A percentile compares a stretch with the other conserved stretches of the same genome.
These are phyloP conservation scores for Juglanconis sp. DNA, from an alignment of 2,329 filamentous ascomycete genomes.

Conservation along the genomic window DNA sequence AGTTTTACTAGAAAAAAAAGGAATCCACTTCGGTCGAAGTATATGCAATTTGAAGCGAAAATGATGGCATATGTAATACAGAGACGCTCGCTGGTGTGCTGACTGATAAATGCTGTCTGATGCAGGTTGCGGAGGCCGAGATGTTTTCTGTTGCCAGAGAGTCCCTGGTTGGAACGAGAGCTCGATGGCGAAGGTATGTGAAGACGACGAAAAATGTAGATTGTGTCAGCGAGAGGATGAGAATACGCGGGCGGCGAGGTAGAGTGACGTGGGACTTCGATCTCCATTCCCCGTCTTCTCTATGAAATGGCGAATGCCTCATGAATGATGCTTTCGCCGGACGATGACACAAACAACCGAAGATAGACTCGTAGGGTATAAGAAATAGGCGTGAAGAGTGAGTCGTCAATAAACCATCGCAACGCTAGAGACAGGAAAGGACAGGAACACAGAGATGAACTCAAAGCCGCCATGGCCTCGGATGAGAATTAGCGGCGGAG, in stretches of 20 bases:
- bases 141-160: neutral
- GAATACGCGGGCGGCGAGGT: neutral
- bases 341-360: neutral
- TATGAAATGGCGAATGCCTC: slow-evolving; percentile 1
- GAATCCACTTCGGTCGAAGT: neutral
- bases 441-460: neutral
- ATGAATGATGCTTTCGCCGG: slow-evolving; percentile 3
- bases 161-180: neutral
- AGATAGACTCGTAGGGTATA: slow-evolving; percentile 3
- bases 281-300: slow-evolving; percentile 1
- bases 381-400: slow-evolving; percentile 6
- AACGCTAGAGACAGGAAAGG: neutral
- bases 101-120: neutral
- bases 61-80: neutral
- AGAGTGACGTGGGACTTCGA: neutral
- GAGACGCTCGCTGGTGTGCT: slow-evolving; percentile 4
- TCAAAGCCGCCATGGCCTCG: neutral
- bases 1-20: neutral
- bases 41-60: slow-evolving; percentile 18
- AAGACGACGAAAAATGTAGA: neutral
- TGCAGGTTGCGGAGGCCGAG: neutral
- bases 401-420: slow-evolving; percentile 10
- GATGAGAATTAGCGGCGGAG: slow-evolving; percentile 27
- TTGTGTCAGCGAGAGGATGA: neutral
- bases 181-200: neutral